Percentiles rank a stretch among this genome's conserved stretches.
Evolutionary conservation across 2,329 filamentous ascomycete species (phyloP).

Genomic region (Fusarium pseudocircinatum): DNA sequence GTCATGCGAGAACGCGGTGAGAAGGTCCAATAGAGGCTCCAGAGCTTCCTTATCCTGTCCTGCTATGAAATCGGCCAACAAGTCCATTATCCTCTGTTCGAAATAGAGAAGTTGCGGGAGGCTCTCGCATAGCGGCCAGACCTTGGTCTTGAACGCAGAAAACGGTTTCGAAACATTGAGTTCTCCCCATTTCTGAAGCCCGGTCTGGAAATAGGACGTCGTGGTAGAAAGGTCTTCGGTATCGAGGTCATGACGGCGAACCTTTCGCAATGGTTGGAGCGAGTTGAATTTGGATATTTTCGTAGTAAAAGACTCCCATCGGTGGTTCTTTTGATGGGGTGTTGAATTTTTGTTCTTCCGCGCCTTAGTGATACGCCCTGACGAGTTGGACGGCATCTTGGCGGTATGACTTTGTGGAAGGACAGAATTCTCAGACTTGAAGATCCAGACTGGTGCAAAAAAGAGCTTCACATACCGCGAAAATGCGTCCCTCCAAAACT

Average conservation of each 20-base stretch:
- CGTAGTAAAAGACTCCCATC: slow-evolving; percentile 90
- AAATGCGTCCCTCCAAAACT: slow-evolving; percentile 44
- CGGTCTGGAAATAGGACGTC: slow-evolving; percentile 87
- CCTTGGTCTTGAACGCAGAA: slow-evolving; percentile 77
- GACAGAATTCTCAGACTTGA: slow-evolving; percentile 29
- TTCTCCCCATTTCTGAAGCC: slow-evolving; percentile 89
- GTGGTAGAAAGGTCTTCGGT: slow-evolving; percentile 78
- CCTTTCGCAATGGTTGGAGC: slow-evolving; percentile 89
- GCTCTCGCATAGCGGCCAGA: slow-evolving; percentile 83
- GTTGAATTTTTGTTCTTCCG: slow-evolving; percentile 77
- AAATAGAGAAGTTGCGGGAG: slow-evolving; percentile 93
- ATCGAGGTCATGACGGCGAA: slow-evolving; percentile 85
- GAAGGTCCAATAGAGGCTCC: slow-evolving; percentile 86
- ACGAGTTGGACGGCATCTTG: slow-evolving; percentile 70
- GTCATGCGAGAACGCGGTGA: slow-evolving; percentile 95
- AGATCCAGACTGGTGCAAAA: slow-evolving; percentile 29
- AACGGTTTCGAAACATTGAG: slow-evolving; percentile 89
- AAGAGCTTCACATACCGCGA: slow-evolving; percentile 39
- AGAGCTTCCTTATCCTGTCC: slow-evolving; percentile 81
- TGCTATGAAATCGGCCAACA: slow-evolving; percentile 79
- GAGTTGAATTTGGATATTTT: slow-evolving; percentile 90
- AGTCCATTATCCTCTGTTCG: slow-evolving; percentile 83
- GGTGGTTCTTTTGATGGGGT: slow-evolving; percentile 81
- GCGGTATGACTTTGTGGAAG: slow-evolving; percentile 44
- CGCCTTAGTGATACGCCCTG: slow-evolving; percentile 75